Evolutionary conservation across 2,329 filamentous ascomycete genomes (phyloP).

Genomic region (Boeremia exigua): DNA sequence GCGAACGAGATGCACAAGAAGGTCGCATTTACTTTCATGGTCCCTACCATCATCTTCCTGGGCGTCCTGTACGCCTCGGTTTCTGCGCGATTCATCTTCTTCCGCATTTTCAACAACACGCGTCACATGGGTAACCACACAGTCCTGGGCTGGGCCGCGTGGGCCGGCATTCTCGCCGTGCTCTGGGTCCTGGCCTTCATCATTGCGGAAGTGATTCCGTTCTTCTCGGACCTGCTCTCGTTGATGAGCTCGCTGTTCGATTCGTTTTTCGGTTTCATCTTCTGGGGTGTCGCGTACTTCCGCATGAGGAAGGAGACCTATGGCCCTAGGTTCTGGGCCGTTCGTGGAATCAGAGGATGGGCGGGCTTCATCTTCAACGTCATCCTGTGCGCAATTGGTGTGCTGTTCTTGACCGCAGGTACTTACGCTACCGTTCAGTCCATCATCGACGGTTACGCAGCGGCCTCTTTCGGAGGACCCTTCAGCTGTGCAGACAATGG

Average conservation of each 20-base stretch:
- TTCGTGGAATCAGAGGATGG: constrained; percentile 60
- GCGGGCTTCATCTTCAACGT: constrained; percentile 71
- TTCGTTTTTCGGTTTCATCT: constrained; percentile 94
- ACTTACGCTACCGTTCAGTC: constrained; percentile 76
- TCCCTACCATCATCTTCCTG: constrained; percentile 90
- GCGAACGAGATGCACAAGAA: constrained; percentile 79
- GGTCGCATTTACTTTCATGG: constrained; percentile 91
- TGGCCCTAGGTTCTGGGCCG: constrained; percentile 59
- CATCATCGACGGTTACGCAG: constrained; percentile 74
- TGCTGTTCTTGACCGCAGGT: constrained; percentile 82
- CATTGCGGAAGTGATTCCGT: constrained; percentile 90
- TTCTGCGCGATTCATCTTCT: constrained; percentile 88
- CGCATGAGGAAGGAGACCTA: constrained; percentile 74
- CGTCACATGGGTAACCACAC: constrained; percentile 83
- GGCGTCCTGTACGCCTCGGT: constrained; percentile 91
- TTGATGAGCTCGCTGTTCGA: constrained; percentile 90
- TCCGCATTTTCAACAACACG: constrained; percentile 81
- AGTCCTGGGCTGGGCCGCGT: constrained; percentile 77
- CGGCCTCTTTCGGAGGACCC: constrained; percentile 69
- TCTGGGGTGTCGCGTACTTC: constrained; percentile 85
- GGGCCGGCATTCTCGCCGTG: constrained; percentile 74
- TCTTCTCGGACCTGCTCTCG: constrained; percentile 79
- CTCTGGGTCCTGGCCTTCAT: constrained; percentile 91
- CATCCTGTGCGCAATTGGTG: constrained; percentile 72
- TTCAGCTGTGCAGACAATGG: constrained; percentile 78